Base-by-base conservation (phyloP, 2,329 filamentous ascomycete species). In the Verticillium nubilum region DNA sequence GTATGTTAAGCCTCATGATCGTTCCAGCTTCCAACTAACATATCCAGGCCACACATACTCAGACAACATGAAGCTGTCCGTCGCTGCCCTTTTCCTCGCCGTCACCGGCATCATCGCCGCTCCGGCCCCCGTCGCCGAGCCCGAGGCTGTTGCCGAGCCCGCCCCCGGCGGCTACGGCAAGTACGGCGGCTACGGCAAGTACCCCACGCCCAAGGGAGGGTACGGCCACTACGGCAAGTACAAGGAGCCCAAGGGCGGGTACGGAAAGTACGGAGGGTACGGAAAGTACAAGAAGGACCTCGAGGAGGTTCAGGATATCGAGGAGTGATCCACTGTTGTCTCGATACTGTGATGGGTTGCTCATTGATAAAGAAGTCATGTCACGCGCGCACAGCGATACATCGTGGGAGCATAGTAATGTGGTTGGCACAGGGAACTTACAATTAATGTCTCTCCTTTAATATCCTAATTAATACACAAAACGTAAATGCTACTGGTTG, bases 11-110 rank as follows among this genome's bases (percentile, higher is more conserved):
- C n/a, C n/a, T n/a, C n/a, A n/a, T 5, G 15, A 37, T 2, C 17
- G n/a, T 17, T 37, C 5, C 42, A 9, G n/a, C 19, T 23, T 7
- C 10, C 19, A 53, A 52, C 12, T 23, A 3, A 47, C 37, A 23
- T 28, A 23, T n/a, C 27, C 58, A 59, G 13, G 9, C 58, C 26
- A 57, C 12, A 13, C 1, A 15, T 10, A 54, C n/a, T 23, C 50
- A 55, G 10, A 10, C 57, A 70, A 59, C 5, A 74, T 74, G 72
- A 73, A 72, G 67, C 58, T 72, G 35, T 61, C 67, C 33, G 35
- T 64, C 56, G 52, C 68, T 52, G 59, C 67, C 52, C 55, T 72
- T 29, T 58, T 71, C 56, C 56, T 71, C 59, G 62, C 67, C 52
- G 61, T 65, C 55, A 58, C 66, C 33, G 70, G 66, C 28, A 60